Evolutionary conservation across 1,284 basidiomycete species (phyloP), one percentile per base, ranked within the genome.

Genomic region (Neolentinus lepideus): DNA sequence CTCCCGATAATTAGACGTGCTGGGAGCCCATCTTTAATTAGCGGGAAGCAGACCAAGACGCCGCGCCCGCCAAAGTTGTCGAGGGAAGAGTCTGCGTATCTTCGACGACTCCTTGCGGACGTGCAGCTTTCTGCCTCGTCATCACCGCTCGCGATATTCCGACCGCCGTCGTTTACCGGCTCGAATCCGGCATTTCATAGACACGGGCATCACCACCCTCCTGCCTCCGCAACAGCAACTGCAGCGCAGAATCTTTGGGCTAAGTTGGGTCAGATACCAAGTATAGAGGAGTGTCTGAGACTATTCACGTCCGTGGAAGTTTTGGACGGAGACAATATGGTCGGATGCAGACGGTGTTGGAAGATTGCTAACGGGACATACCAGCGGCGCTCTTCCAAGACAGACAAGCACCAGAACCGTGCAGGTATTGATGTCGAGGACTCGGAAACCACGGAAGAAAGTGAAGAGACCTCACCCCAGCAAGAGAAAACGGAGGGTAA

Each of bases 311-410:
- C 86, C 2, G 93, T 96, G 21, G 94, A 98, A 66, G 82, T 93
- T 6, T 73, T 98, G 27, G 92, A 97, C 61, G 93, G 92, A 0
- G 93, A 96, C 62, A 97, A 98, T 64, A 89, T 87, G 72, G 95
- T 97, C 59, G 92, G 93, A 0, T 98, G 94, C 69, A 80, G 90
- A 62, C 80, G 88, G 56, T 98, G 94, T 72, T 98, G 94, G 94
- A 92, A 93, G 72, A 82, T 89, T 50, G 83, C 80, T 46, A 83
- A 92, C 63, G 87, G 87, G 10, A 62, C 75, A 55, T 78, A 81
- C 64, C 67, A 75, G 59, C 66, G 68, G 62, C 59, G 64, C 60
- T 38, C 33, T 9, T 35, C 64, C 58, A 67, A 66, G 46, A 69
- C 67, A 38, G 69, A 67, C n/a, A 63, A 64, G 24, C 57, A 61